Evolutionary conservation across 805 yeast genomes (phyloP).

Genomic region (Huiozyma sinensis): DNA sequence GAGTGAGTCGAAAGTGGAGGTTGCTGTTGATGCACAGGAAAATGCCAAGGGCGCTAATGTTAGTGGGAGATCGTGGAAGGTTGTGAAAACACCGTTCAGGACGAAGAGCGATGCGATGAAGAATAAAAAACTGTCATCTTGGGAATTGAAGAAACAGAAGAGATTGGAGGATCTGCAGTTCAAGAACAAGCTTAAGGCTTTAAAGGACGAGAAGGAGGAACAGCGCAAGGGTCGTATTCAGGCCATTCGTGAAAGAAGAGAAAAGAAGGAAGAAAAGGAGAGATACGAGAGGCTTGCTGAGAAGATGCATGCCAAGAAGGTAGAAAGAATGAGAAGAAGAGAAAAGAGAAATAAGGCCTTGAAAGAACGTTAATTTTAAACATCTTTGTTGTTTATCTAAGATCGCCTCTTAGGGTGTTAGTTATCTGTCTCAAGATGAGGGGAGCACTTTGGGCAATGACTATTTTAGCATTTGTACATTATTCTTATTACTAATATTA

Average conservation of each 20-base stretch:
- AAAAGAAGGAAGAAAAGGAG: constrained; percentile 78
- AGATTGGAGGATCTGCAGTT: constrained; percentile 53
- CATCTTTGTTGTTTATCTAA: not conserved
- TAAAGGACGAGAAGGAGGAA: constrained; percentile 69
- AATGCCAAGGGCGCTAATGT: constrained; percentile 37
- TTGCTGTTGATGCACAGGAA: constrained; percentile 1
- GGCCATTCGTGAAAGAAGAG: constrained; percentile 60
- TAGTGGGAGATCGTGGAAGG: constrained; percentile 69
- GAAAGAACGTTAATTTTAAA: constrained; percentile 57
- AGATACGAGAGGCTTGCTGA: constrained; percentile 73
- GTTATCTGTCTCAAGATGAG: too few relatives aligned
- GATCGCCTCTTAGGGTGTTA: not conserved
- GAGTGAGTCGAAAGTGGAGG: not conserved
- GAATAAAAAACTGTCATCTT: constrained; percentile 35
- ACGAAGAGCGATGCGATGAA: constrained; percentile 49
- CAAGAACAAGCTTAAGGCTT: constrained; percentile 56
- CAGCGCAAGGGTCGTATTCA: constrained; percentile 43
- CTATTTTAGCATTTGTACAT: too few relatives aligned
- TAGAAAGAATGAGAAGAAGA: constrained; percentile 78
- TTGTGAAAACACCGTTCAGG: constrained; percentile 55
- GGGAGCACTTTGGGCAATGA: too few relatives aligned
- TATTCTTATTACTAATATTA: too few relatives aligned
- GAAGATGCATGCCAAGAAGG: constrained; percentile 85
- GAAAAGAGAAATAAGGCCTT: constrained; percentile 92
- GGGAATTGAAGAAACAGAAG: constrained; percentile 59